Evolutionary conservation across 2,329 filamentous ascomycete genomes (phyloP).

Genomic region (Arthrobotrys iridis): DNA sequence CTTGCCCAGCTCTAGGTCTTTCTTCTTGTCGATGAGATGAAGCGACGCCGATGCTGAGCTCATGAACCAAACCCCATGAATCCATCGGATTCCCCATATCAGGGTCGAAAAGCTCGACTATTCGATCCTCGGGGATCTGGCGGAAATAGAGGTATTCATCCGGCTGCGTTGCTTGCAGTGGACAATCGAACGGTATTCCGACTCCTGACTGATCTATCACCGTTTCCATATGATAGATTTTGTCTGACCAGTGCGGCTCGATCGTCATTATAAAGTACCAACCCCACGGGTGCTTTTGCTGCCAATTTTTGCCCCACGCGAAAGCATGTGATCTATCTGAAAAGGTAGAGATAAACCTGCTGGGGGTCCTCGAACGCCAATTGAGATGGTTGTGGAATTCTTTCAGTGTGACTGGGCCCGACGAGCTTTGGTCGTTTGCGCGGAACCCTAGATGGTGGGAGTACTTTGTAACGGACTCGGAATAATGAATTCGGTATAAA

Average conservation of each 20-base stretch:
- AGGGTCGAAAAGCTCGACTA: constrained; percentile 5
- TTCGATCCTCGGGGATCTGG: neutral
- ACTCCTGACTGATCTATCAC: neutral
- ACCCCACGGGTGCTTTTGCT: neutral
- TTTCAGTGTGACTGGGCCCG: neutral
- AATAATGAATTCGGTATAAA: neutral
- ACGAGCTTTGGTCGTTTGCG: neutral
- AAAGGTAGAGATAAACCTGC: constrained; percentile 11
- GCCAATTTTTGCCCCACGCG: neutral
- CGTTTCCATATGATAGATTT: constrained; percentile 1
- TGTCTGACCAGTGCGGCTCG: neutral
- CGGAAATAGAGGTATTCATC: constrained; percentile 12
- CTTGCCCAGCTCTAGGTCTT: neutral
- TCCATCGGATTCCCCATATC: neutral
- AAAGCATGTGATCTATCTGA: constrained; percentile 1
- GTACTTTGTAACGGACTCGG: neutral
- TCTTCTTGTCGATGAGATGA: neutral
- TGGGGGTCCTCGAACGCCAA: neutral
- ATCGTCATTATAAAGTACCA: constrained; percentile 10
- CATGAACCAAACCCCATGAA: neutral
- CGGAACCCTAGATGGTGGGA: neutral
- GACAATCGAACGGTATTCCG: neutral
- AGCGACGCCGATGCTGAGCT: neutral
- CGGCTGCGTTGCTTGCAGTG: neutral
- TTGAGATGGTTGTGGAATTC: constrained; percentile 12